Percentiles rank a stretch among this genome's conserved stretches.
Evolutionary conservation across 2,329 filamentous ascomycete genomes (phyloP).

Genomic region (Sporothrix curviconia): DNA sequence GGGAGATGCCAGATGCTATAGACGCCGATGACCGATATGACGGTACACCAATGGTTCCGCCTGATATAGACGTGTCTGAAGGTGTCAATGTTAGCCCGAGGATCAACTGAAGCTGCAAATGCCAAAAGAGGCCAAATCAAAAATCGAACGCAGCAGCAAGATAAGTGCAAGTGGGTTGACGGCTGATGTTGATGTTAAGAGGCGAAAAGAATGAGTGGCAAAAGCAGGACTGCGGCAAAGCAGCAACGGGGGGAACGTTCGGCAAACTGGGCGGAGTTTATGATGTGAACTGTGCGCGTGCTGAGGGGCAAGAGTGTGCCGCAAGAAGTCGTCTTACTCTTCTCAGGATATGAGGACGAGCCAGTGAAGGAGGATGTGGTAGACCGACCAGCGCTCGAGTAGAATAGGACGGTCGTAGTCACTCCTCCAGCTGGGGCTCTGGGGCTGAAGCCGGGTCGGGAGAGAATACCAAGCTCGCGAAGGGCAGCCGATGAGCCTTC

Average conservation of each 20-base stretch:
- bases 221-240: no score
- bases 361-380: slow-evolving; percentile 17
- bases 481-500: slow-evolving; percentile 28
- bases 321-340: slow-evolving; percentile 26
- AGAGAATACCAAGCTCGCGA: slow-evolving; percentile 32
- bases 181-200: no score
- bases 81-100: background rate
- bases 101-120: no score
- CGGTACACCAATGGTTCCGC: slow-evolving; percentile 31
- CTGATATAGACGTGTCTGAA: slow-evolving; percentile 34
- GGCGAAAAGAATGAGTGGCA: no score
- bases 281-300: no score
- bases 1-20: slow-evolving; percentile 31
- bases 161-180: no score
- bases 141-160: no score
- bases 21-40: slow-evolving; percentile 36
- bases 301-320: background rate
- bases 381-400: slow-evolving; percentile 23
- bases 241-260: background rate
- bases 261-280: background rate
- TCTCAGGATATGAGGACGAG: slow-evolving; percentile 26
- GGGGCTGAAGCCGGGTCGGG: slow-evolving; percentile 15
- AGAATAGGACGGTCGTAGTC: slow-evolving; percentile 23
- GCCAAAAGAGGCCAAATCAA: no score
- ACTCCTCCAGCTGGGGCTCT: slow-evolving; percentile 21